These are phyloP conservation scores for Vigna hirtella DNA, from an alignment of 306 rosid genomes.

Conservation along the genomic window DNA sequence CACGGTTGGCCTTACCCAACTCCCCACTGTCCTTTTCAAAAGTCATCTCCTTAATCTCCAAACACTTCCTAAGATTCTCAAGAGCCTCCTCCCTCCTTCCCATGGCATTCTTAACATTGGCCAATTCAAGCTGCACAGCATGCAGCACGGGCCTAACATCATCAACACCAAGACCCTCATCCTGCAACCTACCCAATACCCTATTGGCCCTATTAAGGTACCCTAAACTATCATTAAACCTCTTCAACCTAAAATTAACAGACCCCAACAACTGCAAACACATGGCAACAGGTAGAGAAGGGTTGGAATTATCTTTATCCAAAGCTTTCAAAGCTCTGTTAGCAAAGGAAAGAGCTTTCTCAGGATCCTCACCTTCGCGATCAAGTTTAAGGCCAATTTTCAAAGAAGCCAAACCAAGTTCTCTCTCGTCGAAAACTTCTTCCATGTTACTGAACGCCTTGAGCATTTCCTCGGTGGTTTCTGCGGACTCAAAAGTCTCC, in stretches of 20 bases:
- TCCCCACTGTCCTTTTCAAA: conserved; percentile 76
- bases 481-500: conserved; percentile 82
- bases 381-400: conserved; percentile 87
- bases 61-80: conserved; percentile 75
- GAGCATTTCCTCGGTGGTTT: conserved; percentile 69
- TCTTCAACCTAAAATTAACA: conserved; percentile 68
- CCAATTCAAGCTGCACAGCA: conserved; percentile 84
- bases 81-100: conserved; percentile 97
- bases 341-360: conserved; percentile 70
- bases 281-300: conserved; percentile 76
- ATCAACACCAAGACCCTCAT: conserved; percentile 56
- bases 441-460: conserved; percentile 75
- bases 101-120: conserved; percentile 85
- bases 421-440: conserved; percentile 62
- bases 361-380: conserved; percentile 89
- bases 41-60: conserved; percentile 81
- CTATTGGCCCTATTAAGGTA: conserved; percentile 82
- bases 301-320: conserved; percentile 62
- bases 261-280: conserved; percentile 86
- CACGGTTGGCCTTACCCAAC: conserved; percentile 74
- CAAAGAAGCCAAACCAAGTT: conserved; percentile 82
- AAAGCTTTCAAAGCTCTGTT: conserved; percentile 72
- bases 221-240: conserved; percentile 86
- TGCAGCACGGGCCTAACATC: conserved; percentile 83
- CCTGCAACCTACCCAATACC: conserved; percentile 68